A percentile compares a stretch with the other conserved stretches of the same genome.
Conservation (phyloP, 2,329 filamentous ascomycete genomes). For the Allantophomopsis lycopodina region DNA sequence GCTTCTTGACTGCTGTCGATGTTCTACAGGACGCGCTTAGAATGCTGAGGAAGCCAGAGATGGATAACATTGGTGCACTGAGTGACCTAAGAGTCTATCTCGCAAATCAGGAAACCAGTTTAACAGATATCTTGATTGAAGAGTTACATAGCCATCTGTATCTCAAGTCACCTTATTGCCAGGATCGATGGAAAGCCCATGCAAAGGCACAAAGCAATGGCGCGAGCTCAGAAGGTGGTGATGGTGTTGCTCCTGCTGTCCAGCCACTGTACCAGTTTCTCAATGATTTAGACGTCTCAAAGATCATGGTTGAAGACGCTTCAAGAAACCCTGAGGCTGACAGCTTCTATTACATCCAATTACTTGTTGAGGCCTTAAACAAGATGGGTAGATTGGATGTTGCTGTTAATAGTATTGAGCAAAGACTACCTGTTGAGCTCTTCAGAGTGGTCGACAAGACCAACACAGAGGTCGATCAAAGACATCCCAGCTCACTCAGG, state of each 20-base stretch:
- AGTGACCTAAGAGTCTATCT: slow-evolving; percentile 79
- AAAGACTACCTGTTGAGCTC: slow-evolving; percentile 83
- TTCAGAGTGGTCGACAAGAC: slow-evolving; percentile 92
- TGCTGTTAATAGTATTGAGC: slow-evolving; percentile 81
- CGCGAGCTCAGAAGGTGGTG: slow-evolving; percentile 21
- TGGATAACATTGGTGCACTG: slow-evolving; percentile 83
- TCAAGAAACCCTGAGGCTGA: slow-evolving; percentile 90
- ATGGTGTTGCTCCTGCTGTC: slow-evolving; percentile 26
- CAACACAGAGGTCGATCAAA: slow-evolving; percentile 83
- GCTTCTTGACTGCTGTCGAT: slow-evolving; percentile 85
- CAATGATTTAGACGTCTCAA: slow-evolving; percentile 45
- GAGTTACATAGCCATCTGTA: slow-evolving; percentile 96
- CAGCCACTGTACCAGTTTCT: slow-evolving; percentile 44
- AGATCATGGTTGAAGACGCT: slow-evolving; percentile 65
- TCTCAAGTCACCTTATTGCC: slow-evolving; percentile 93
- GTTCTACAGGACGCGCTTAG: slow-evolving; percentile 78
- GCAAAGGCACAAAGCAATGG: slow-evolving; percentile 47
- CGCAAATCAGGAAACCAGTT: slow-evolving; percentile 77
- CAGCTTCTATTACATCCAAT: slow-evolving; percentile 82
- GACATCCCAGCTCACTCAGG: slow-evolving; percentile 71
- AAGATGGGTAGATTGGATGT: slow-evolving; percentile 76
- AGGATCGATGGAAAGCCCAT: slow-evolving; percentile 84
- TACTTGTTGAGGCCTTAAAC: slow-evolving; percentile 81
- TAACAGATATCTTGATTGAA: slow-evolving; percentile 94
- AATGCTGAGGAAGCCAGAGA: slow-evolving; percentile 71